Base-by-base conservation (phyloP, 306 rosid genomes). In the Inga oerstediana region DNA sequence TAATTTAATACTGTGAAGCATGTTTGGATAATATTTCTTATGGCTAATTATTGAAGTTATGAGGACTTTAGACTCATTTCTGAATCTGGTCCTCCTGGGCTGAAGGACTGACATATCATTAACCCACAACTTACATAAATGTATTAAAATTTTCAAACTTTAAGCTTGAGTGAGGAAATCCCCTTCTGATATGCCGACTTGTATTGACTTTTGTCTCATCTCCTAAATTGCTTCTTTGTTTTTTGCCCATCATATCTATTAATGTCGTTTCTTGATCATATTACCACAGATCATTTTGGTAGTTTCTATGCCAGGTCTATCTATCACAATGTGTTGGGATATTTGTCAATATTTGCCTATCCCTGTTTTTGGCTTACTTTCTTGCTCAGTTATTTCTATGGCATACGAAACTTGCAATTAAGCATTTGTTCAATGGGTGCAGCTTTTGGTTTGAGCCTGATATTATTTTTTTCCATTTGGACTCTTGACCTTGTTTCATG, bases 401-500 rank as follows among this genome's bases (percentile, higher is more conserved):
- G 12, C 52, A 6, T 34, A 35, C 66, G 16, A 27, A 61, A 78
- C 48, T 22, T 48, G 48, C 74, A 62, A 43, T 64, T 77, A 62
- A 44, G 15, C 27, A 27, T 30, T 17, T 41, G 14, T 13, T 41
- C 44, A 22, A 8, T 17, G 16, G 45, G 44, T 20, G 32, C 64
- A 45, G 46, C 7, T 64, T 46, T 64, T 59, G 19, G 22, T 70
- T 61, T 8, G 62, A 15, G 44, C n/a, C 27, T 43, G 70, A 56
- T 76, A 54, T 41, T 76, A 37, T 76, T 15, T 43, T 41, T 69
- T 77, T 83, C 72, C 68, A 16, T 24, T 45, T 58, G 41, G 20
- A 51, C 24, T 71, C 49, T 39, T 44, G 75, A 49, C 37, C 69
- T 37, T 49, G 69, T 37, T 84, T 74, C 19, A 8, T 59, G 30